A percentile compares a stretch with the other conserved stretches of the same genome.
These are phyloP conservation scores for Apiotrichum veenhuisii DNA, from an alignment of 1,284 basidiomycete species.

Conservation along the genomic window DNA sequence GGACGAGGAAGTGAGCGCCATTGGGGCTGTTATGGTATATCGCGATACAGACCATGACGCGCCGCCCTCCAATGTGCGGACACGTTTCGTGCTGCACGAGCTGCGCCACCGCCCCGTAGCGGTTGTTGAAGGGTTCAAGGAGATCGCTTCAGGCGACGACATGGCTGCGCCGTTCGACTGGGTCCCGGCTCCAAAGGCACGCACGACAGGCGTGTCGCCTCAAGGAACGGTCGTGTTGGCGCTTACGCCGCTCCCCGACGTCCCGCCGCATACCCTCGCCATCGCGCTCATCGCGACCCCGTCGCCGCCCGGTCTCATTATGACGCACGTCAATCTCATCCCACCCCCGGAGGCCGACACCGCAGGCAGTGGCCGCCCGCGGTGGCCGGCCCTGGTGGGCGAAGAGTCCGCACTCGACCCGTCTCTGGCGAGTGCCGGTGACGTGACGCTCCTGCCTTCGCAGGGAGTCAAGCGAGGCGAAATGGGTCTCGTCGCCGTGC, in stretches of 20 bases:
- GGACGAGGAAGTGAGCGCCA: slow-evolving; percentile 7
- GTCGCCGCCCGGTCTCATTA: slow-evolving; percentile 15
- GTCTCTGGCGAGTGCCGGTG: slow-evolving; percentile 1
- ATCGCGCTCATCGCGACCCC: slow-evolving; percentile 22
- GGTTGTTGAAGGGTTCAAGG: slow-evolving; percentile 21
- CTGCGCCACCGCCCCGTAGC: slow-evolving; percentile 11
- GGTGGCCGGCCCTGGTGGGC: slow-evolving; percentile 15
- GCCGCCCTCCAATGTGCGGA: slow-evolving; percentile 9
- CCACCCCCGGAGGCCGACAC: slow-evolving; percentile 6
- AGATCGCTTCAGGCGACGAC: slow-evolving; percentile 9
- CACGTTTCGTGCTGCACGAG: slow-evolving; percentile 17
- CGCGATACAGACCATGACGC: slow-evolving; percentile 11
- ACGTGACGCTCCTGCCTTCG: slow-evolving; percentile 12
- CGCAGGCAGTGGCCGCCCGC: slow-evolving; percentile 1
- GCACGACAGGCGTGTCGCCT: slow-evolving; percentile 19
- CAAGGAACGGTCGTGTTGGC: slow-evolving; percentile 22
- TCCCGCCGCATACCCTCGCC: slow-evolving; percentile 25
- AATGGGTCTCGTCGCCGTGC: slow-evolving; percentile 29
- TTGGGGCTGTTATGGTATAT: slow-evolving; percentile 11
- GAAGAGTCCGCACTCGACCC: slow-evolving; percentile 11
- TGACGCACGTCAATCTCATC: slow-evolving; percentile 26
- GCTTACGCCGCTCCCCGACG: slow-evolving; percentile 24
- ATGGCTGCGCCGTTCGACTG: slow-evolving; percentile 11
- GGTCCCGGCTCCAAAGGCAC: slow-evolving; percentile 10
- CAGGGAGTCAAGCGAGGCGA: slow-evolving; percentile 32